Base-by-base conservation (phyloP, 805 yeast genomes). In the Cyberlindnera maclurae region DNA sequence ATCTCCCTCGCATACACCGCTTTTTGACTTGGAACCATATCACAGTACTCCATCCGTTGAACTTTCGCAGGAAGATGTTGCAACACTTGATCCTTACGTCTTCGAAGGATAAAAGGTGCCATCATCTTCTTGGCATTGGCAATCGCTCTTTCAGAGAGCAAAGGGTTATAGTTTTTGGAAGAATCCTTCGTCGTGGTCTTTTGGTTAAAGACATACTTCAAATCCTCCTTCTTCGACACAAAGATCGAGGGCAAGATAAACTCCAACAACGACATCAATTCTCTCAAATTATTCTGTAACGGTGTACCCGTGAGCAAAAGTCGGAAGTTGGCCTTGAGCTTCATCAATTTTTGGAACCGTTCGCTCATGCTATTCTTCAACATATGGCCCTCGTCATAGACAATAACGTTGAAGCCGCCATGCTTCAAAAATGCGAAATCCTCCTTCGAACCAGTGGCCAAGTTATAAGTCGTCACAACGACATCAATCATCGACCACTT, bases 381-480 rank as follows among this genome's bases (percentile, higher is more conserved):
- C 85, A 93, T 80, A 60, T 93, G 99, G 2, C 99, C 99, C 67
- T 93, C 99, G 60, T 93, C 99, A 56, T 86, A 93, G 1, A 93
- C 90, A 44, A 95, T 77, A 48, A 82, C 85, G 58, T 93, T 87
- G 60, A 93, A 93, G 16, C 75, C 70, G 52, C 80, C 77, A 45
- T 74, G 70, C 54, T 78, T 77, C 50, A 93, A 68, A 54, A 93
- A 93, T 22, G 80, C 74, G 50, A 79, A 77, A 59, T 93, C 99
- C 34, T 74, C 73, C 49, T 86, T 81, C 33, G 82, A 74, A 13
- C 96, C 96, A 13, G 94, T 78, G 0, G 97, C 96, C 47, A 93
- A 65, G 47, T 83, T 85, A 58, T 93, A 93, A 0, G 99, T 93
- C 2, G 98, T 93, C 2, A 93, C 95, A 54, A 93, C 66, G 9